Evolutionary conservation across 768 basidiomycete genomes (phyloP).

Genomic region (Brasilioporus rufonigricans): DNA sequence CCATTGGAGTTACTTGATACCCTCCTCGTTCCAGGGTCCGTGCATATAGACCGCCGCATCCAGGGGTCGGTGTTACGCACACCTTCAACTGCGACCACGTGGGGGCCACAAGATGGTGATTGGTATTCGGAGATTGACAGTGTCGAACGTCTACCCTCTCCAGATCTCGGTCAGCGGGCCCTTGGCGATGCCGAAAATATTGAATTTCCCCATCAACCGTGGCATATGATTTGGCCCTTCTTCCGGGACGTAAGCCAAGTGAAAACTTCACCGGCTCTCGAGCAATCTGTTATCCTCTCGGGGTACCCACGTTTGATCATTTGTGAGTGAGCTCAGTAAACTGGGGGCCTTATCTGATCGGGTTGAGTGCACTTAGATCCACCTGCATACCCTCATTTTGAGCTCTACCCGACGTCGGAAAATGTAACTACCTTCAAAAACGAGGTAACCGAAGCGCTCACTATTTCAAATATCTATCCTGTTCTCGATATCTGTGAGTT

Average conservation of each 20-base stretch:
- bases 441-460: neutral
- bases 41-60: constrained; percentile 53
- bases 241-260: neutral
- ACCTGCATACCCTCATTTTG: constrained; percentile 31
- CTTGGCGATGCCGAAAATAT: constrained; percentile 51
- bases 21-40: constrained; percentile 44
- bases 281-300: constrained; percentile 1
- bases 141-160: constrained; percentile 46
- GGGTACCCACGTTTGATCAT: constrained; percentile 29
- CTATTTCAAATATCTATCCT: constrained; percentile 22
- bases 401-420: constrained; percentile 30
- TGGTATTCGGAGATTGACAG: constrained; percentile 35
- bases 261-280: neutral
- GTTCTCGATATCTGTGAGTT: constrained; percentile 21
- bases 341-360: constrained; percentile 2
- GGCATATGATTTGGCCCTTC: constrained; percentile 14
- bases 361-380: constrained; percentile 11
- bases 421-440: neutral
- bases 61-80: constrained; percentile 58
- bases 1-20: constrained; percentile 38
- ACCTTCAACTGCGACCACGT: constrained; percentile 44
- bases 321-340: constrained; percentile 20
- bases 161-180: constrained; percentile 57
- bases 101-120: constrained; percentile 49
- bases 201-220: constrained; percentile 8